Conservation (phyloP, 257 asterid species). For the Solanum lignicaule region DNA sequence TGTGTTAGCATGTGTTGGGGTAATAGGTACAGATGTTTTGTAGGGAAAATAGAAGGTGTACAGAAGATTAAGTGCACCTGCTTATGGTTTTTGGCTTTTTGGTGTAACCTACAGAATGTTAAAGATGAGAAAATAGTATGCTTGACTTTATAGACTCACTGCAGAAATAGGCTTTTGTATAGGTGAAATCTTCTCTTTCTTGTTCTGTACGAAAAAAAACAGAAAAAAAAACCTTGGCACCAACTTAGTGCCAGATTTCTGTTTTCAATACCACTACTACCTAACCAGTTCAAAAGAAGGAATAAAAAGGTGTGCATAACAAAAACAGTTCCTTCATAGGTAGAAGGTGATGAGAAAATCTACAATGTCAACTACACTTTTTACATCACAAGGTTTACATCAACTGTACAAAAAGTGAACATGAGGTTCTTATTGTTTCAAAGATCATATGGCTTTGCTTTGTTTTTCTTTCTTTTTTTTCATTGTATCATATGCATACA, state of each 20-base stretch:
- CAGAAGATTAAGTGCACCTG: background rate
- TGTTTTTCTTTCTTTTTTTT: background rate
- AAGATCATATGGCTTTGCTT: background rate
- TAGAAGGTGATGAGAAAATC: background rate
- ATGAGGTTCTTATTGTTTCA: background rate
- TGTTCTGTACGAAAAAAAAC: background rate
- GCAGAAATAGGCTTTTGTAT: background rate
- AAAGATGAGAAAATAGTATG: background rate
- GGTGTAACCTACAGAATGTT: background rate
- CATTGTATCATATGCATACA: background rate
- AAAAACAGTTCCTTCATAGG: background rate
- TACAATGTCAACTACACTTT: background rate
- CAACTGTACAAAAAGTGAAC: background rate
- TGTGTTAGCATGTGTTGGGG: background rate
- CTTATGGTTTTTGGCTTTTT: background rate
- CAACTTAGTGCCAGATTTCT: background rate
- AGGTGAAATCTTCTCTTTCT: background rate
- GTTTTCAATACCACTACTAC: background rate
- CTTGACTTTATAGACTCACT: background rate
- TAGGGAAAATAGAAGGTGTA: background rate
- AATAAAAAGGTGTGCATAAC: background rate
- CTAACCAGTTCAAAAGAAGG: background rate
- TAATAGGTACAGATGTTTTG: background rate
- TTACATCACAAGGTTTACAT: background rate
- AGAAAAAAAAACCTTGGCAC: background rate